Evolutionary conservation across 257 asterid genomes (phyloP).

Genomic region (Eucommia ulmoides): DNA sequence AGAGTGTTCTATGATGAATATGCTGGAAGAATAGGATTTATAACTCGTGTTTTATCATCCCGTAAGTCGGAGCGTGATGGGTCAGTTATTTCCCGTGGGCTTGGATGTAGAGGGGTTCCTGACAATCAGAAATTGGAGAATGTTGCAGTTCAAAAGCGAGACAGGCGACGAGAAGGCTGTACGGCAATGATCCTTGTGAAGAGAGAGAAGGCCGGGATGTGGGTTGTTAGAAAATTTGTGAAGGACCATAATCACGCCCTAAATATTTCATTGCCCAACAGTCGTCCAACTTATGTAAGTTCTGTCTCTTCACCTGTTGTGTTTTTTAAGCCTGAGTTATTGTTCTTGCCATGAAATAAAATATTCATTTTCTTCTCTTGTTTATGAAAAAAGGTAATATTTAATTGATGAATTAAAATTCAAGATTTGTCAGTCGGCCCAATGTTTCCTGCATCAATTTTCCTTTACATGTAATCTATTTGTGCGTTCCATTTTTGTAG

Average conservation of each 20-base stretch:
- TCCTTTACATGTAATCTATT: slow-evolving; percentile 8
- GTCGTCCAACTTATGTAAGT: slow-evolving; percentile 39
- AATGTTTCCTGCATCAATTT: too few species aligned
- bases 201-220: slow-evolving; percentile 47
- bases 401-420: too few species aligned
- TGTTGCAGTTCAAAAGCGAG: slow-evolving; percentile 25
- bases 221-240: slow-evolving; percentile 64
- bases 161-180: slow-evolving; percentile 44
- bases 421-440: too few species aligned
- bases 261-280: slow-evolving; percentile 33
- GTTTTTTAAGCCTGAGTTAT: too few species aligned
- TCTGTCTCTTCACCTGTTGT: slow-evolving; percentile 8
- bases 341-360: too few species aligned
- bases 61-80: slow-evolving; percentile 72
- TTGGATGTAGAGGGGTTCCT: slow-evolving; percentile 51
- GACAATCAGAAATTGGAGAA: slow-evolving; percentile 26
- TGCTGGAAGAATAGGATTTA: slow-evolving; percentile 44
- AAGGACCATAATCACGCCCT: slow-evolving; percentile 67
- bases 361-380: too few species aligned
- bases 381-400: too few species aligned
- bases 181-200: slow-evolving; percentile 51
- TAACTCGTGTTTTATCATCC: slow-evolving; percentile 42
- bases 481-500: slow-evolving; percentile 21
- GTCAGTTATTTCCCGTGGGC: slow-evolving; percentile 52
- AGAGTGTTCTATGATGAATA: slow-evolving; percentile 47